A percentile compares a stretch with the other conserved stretches of the same genome.
These are phyloP conservation scores for Podospora pseudocomata DNA, from an alignment of 495 filamentous ascomycete genomes.

Conservation along the genomic window DNA sequence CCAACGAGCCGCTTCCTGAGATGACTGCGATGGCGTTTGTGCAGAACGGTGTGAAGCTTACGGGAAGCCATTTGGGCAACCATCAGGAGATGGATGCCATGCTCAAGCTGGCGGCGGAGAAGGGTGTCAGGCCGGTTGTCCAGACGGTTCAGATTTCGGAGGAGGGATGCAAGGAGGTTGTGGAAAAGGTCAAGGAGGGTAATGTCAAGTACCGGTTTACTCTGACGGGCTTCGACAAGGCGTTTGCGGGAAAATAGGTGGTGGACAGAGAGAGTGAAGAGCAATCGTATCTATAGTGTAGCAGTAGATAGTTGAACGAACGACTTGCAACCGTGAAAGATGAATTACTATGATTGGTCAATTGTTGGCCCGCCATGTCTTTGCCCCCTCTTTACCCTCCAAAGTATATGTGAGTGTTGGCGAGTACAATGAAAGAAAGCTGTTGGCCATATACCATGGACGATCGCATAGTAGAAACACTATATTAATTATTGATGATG, in stretches of 20 bases:
- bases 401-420: too few relatives aligned
- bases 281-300: neutral
- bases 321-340: neutral
- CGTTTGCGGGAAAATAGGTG: slow-evolving; percentile 27
- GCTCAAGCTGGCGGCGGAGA: slow-evolving; percentile 71
- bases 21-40: slow-evolving; percentile 62
- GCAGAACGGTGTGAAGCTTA: slow-evolving; percentile 60
- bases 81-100: slow-evolving; percentile 68
- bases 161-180: slow-evolving; percentile 67
- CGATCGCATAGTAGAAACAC: too few relatives aligned
- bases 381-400: neutral
- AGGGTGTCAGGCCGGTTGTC: slow-evolving; percentile 67
- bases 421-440: too few relatives aligned
- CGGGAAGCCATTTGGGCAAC: slow-evolving; percentile 67
- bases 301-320: neutral
- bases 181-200: slow-evolving; percentile 63
- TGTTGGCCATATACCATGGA: too few relatives aligned
- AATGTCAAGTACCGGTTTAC: slow-evolving; percentile 55
- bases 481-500: neutral
- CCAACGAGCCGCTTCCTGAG: slow-evolving; percentile 60
- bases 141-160: slow-evolving; percentile 67
- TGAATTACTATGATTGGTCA: neutral
- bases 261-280: neutral
- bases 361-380: neutral
- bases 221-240: slow-evolving; percentile 49